These are phyloP conservation scores for Ustulina deusta DNA, from an alignment of 2,329 filamentous ascomycete species.

Conservation along the genomic window DNA sequence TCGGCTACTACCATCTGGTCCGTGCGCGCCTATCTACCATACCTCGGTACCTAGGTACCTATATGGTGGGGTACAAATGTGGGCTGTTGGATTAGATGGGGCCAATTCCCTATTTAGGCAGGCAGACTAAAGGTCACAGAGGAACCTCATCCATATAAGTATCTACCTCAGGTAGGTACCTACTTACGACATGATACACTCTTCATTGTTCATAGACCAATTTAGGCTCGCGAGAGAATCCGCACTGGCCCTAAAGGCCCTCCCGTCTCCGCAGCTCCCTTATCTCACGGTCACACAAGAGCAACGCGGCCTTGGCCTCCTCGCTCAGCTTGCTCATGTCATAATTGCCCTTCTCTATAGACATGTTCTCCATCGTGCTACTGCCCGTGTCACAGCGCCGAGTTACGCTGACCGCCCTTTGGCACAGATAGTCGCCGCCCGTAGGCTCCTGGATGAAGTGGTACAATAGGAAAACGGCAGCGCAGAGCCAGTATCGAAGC, in stretches of 20 bases:
- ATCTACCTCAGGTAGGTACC: too few relatives aligned
- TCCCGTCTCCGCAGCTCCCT: background rate
- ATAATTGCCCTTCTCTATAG: background rate
- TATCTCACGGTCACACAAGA: background rate
- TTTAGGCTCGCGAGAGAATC: too few relatives aligned
- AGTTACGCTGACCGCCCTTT: background rate
- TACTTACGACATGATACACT: too few relatives aligned
- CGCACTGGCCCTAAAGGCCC: background rate
- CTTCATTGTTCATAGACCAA: too few relatives aligned
- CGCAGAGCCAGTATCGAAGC: conserved; percentile 3
- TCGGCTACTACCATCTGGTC: conserved; percentile 22
- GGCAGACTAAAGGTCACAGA: too few relatives aligned
- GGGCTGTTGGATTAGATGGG: too few relatives aligned
- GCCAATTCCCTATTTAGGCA: too few relatives aligned
- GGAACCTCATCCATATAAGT: too few relatives aligned
- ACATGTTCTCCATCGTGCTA: background rate
- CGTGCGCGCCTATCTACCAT: background rate
- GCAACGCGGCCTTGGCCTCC: background rate
- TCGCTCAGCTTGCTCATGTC: background rate
- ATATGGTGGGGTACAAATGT: too few relatives aligned
- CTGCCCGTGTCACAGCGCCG: background rate
- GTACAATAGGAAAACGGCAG: background rate
- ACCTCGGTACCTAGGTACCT: background rate
- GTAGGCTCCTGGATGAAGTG: background rate
- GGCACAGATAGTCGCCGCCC: background rate